Conservation (phyloP, 768 basidiomycete genomes). For the Imleria badia region DNA sequence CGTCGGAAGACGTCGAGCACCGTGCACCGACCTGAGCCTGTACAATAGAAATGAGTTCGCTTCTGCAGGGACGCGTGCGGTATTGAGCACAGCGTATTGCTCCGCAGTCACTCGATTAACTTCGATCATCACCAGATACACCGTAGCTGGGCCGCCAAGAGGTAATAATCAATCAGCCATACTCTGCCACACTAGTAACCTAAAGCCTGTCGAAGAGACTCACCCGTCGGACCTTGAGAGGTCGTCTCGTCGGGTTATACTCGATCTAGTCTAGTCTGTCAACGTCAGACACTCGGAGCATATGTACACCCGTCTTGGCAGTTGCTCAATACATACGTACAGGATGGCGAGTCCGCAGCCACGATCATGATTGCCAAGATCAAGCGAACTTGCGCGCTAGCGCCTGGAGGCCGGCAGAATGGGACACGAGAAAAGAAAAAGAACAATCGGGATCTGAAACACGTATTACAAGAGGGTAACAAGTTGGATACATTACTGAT, state of each 20-base stretch:
- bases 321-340: too few relatives aligned
- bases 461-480: slow-evolving; percentile 27
- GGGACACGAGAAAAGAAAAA: too few relatives aligned
- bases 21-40: not conserved
- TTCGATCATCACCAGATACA: too few relatives aligned
- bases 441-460: not conserved
- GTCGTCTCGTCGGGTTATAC: not conserved
- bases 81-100: not conserved
- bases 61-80: not conserved
- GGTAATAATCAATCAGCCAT: not conserved
- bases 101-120: not conserved
- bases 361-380: too few relatives aligned
- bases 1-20: not conserved
- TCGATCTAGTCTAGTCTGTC: not conserved
- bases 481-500: slow-evolving; percentile 22
- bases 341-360: too few relatives aligned
- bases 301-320: not conserved
- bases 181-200: too few relatives aligned
- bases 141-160: too few relatives aligned
- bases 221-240: not conserved
- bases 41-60: too few relatives aligned
- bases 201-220: not conserved
- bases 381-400: too few relatives aligned
- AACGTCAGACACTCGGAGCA: not conserved
- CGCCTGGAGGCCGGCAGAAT: too few relatives aligned